Evolutionary conservation across 148 eudicot genomes (phyloP), one percentile per base, ranked within the genome.

Genomic region (Persicaria maculosa): DNA sequence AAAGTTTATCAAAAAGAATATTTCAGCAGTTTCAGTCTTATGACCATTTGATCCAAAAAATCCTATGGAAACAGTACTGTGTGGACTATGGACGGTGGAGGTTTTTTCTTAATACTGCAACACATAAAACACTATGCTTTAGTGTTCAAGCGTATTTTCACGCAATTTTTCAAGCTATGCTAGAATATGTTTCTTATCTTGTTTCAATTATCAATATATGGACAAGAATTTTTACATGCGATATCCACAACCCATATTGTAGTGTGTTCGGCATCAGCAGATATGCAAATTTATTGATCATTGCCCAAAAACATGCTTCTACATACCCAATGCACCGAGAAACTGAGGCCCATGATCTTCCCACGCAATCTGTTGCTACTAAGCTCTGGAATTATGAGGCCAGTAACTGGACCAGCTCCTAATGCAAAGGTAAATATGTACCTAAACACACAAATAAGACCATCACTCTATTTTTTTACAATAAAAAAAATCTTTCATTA

Each of bases 351-450:
- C 91, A 91, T 80, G 67, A 91, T 86, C 79, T 85, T 91, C 77
- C 90, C 97, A 45, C 97, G 87, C 81, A 87, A 83, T 64, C 90
- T 85, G 83, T 79, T 86, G 85, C 93, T 82, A 83, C 97, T 89
- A 53, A 91, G 86, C 84, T 91, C 97, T 54, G 93, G 97, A 79
- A 91, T 91, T 44, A 91, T 76, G 53, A 91, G 78, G 57, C 91
- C 97, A 65, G 97, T 91, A 53, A 86, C 93, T 73, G 97, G 93
- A 9, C 97, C 97, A 76, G 93, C 97, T 84, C 97, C 93, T 76
- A 87, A 40, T 25, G 97, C 91, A 84, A 87, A 91, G 65, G 81
- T 74, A 69, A 81, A 85, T 65, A 88, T 87, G 77, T 84, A 88
- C 85, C 91, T 89, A 77, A 7, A 80, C 36, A 4, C 46, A 45